Evolutionary conservation across 148 eudicot genomes (phyloP).

Genomic region (Vaccinium darrowii): DNA sequence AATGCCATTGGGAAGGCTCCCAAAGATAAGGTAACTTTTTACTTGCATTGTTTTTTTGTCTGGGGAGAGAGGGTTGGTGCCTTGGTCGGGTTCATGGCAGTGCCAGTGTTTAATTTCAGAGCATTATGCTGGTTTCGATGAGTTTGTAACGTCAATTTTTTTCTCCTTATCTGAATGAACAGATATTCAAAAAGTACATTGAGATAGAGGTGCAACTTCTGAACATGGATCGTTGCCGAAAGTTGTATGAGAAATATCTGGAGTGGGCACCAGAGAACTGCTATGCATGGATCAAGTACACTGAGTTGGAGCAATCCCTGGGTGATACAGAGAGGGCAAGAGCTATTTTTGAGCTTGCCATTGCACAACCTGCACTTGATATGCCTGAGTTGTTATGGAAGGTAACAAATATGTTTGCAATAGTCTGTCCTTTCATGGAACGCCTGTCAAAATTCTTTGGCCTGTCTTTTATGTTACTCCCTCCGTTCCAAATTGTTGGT

Average conservation of each 20-base stretch:
- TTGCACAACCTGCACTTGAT: slow-evolving; percentile 88
- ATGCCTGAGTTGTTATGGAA: slow-evolving; percentile 96
- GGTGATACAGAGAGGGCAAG: slow-evolving; percentile 86
- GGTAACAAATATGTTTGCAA: slow-evolving; percentile 36
- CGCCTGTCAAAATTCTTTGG: neutral
- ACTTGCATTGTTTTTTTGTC: neutral
- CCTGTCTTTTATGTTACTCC: neutral
- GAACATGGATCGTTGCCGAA: slow-evolving; percentile 84
- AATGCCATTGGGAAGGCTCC: slow-evolving; percentile 96
- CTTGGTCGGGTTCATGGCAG: neutral
- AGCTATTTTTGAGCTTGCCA: slow-evolving; percentile 88
- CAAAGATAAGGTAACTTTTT: slow-evolving; percentile 70
- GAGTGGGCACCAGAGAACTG: slow-evolving; percentile 96
- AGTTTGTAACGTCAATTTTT: neutral
- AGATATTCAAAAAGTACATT: slow-evolving; percentile 94
- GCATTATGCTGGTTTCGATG: neutral
- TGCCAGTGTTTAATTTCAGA: neutral
- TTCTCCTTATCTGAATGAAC: slow-evolving; percentile 13
- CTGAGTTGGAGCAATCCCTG: slow-evolving; percentile 83
- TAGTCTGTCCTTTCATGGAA: neutral
- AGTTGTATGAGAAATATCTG: slow-evolving; percentile 81
- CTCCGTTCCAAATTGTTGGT: too few species aligned
- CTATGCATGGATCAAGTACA: slow-evolving; percentile 91
- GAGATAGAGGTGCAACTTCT: slow-evolving; percentile 87
- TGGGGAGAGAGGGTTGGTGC: neutral